Conservation (phyloP, 2,329 filamentous ascomycete species). For the Elsinoe australis region DNA sequence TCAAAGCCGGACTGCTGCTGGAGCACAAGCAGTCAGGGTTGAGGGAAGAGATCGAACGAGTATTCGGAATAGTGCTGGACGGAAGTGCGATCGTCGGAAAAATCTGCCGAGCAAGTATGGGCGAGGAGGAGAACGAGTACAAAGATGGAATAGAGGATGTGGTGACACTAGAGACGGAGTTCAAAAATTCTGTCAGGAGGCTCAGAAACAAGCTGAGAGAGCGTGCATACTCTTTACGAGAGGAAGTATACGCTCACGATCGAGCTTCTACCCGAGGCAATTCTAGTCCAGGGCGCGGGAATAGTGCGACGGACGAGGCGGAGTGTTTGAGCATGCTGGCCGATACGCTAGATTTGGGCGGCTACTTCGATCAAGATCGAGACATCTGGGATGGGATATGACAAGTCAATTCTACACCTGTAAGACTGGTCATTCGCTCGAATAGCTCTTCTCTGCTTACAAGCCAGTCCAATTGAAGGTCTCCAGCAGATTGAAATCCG, state of each 20-base stretch:
- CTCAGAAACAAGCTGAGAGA: too few relatives aligned
- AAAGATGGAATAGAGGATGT: too few relatives aligned
- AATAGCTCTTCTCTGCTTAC: too few relatives aligned
- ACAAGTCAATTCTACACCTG: too few relatives aligned
- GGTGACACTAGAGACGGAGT: too few relatives aligned
- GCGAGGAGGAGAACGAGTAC: neutral
- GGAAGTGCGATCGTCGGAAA: conserved; percentile 6
- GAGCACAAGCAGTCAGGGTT: conserved; percentile 26
- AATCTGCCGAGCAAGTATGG: neutral
- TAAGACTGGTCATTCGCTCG: too few relatives aligned
- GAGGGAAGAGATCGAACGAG: conserved; percentile 23
- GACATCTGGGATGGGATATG: neutral
- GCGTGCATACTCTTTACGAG: too few relatives aligned
- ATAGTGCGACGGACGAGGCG: too few relatives aligned
- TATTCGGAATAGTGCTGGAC: conserved; percentile 25
- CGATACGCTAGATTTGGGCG: neutral
- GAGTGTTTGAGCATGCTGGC: conserved; percentile 1
- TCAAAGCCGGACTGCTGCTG: conserved; percentile 29
- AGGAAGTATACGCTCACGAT: too few relatives aligned
- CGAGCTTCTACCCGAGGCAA: too few relatives aligned
- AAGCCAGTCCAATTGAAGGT: neutral
- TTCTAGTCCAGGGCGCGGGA: too few relatives aligned
- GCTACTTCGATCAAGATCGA: neutral
- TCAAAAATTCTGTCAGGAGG: too few relatives aligned
- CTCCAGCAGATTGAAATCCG: neutral